Evolutionary conservation across 495 filamentous ascomycete species (phyloP), one percentile per base, ranked within the genome.

Genomic region (Hypomontagnella submonticulosa): DNA sequence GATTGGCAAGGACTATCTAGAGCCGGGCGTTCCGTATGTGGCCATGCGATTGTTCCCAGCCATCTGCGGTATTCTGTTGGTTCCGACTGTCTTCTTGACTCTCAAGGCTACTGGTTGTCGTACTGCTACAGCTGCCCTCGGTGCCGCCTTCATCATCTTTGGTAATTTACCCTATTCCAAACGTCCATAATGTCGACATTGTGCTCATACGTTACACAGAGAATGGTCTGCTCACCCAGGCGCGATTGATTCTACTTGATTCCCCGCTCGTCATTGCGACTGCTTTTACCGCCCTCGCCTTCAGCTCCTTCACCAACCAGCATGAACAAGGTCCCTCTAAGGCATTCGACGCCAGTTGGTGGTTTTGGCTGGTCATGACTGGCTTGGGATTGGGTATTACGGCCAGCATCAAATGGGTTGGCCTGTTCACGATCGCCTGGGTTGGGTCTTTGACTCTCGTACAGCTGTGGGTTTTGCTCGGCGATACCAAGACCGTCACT

Each of bases 391-490:
- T 99, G 42, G 95, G 95, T 63, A 91, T 93, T 40, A 99, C 95
- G 0, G 84, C 92, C 57, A 97, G 94, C 77, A 91, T 97, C 57
- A 99, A 99, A 82, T 99, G 95, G 95, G 95, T 99, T 72, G 95
- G 95, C 33, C 82, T 99, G 43, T 98, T 98, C 81, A 99, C 95
- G 42, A 97, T 97, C 75, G 95, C 94, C 16, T 99, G 95, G 95
- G 93, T 99, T 72, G 95, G 95, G 46, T 87, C 84, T 72, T 85
- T 99, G 78, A 99, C 95, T 13, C 74, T 92, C 43, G 79, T 98
- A 13, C 95, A 99, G 79, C 81, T 99, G 27, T 99, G 95, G 95
- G 87, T 96, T 61, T 77, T 99, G 41, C 88, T 97, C 37, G 95
- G 94, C 50, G 96, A 98, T 74, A 81, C 87, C 33, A 92, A 86